Evolutionary conservation across 805 yeast genomes (phyloP), one percentile per base, ranked within the genome.

Genomic region (Ogataea paraovalis): DNA sequence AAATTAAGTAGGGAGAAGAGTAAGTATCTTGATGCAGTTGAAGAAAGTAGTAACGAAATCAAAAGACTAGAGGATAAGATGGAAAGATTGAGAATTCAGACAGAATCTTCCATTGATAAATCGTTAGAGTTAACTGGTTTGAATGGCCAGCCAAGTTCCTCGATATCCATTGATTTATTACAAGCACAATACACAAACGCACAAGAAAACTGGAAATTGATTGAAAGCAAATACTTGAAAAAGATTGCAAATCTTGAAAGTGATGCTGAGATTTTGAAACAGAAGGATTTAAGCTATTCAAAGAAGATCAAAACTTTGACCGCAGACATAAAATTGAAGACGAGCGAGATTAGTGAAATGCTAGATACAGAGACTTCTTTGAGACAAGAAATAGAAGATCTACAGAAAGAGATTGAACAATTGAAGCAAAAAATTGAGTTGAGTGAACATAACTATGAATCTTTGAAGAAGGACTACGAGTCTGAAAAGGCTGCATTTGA

Each of bases 201-300:
- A 0, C 84, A 84, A 47, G 88, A 83, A 52, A 87, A 85, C 62
- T 88, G 96, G 96, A 83, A 85, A 47, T 70, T 81, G 18, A 82
- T 89, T 39, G 97, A 94, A 64, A 76, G 85, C 36, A 72, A 80
- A 3, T 71, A 89, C 49, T 69, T 74, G 50, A 62, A 67, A 8
- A 77, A 76, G 48, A 71, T 83, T 18, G 62, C 76, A 4, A 48
- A 56, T 14, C 53, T 75, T n/a, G 76, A 78, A 48, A 61, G 58
- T 42, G 80, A 80, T 44, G 60, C 77, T 7, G 75, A 71, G 32
- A 65, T 63, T 5, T 53, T 72, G 41, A 58, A 60, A 36, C 58
- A 57, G 40, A 64, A 61, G 38, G 68, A 69, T 51, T 36, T 62
- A 16, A 57, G 48, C 13, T 54, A 57, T 27, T 56, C 59, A 5